Evolutionary conservation across 140 eudicot species (phyloP).

Genomic region (Anethum foeniculum): DNA sequence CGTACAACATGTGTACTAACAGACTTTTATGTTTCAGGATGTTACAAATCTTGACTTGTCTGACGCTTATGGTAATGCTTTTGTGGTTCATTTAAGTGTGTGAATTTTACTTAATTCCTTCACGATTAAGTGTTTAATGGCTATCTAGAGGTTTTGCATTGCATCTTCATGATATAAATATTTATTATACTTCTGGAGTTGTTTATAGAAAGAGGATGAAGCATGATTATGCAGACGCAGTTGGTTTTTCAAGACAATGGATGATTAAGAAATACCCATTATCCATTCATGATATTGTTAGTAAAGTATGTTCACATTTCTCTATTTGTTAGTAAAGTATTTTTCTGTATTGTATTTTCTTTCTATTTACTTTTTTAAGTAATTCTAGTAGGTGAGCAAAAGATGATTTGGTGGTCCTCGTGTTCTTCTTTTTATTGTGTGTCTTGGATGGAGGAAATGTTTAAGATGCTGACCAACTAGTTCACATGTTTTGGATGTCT

Average conservation of each 20-base stretch:
- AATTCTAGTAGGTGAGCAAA: not conserved
- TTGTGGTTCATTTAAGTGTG: not conserved
- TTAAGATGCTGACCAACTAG: too few relatives aligned
- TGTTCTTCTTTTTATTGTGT: not conserved
- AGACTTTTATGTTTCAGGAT: constrained; percentile 90
- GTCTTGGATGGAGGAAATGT: constrained; percentile 2
- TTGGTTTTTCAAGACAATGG: constrained; percentile 81
- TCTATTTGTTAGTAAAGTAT: not conserved
- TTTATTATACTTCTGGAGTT: not conserved
- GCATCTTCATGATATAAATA: not conserved
- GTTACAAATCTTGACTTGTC: constrained; percentile 81
- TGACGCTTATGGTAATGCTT: constrained; percentile 53
- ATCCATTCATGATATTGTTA: constrained; percentile 68
- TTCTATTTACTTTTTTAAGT: not conserved
- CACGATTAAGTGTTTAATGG: not conserved
- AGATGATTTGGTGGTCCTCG: not conserved
- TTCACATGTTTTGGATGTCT: not conserved
- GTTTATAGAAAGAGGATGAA: constrained; percentile 8
- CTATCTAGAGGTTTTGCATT: not conserved
- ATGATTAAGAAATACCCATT: constrained; percentile 76
- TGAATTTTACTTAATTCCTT: not conserved
- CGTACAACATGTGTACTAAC: constrained; percentile 72
- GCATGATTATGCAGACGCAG: constrained; percentile 48
- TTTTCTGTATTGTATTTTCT: not conserved
- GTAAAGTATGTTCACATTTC: constrained; percentile 35